Evolutionary conservation across 176 grass and related monocot species (phyloP).

Genomic region (Leersia perrieri): DNA sequence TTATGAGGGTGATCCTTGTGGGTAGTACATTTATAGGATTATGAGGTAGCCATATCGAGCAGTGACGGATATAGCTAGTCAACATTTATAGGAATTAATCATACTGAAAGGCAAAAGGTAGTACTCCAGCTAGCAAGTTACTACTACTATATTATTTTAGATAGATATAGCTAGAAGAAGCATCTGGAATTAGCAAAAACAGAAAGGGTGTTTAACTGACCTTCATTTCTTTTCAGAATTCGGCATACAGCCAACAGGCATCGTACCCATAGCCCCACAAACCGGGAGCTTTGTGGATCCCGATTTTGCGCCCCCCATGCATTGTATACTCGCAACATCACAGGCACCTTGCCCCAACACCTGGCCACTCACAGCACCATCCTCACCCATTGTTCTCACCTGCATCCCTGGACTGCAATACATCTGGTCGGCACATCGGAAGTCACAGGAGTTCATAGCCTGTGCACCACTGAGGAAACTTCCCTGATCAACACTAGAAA

Average conservation of each 20-base stretch:
- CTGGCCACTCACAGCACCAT: conserved; percentile 27
- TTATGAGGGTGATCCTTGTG: background rate
- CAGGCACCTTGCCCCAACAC: conserved; percentile 43
- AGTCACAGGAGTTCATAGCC: conserved; percentile 74
- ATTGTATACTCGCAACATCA: conserved; percentile 53
- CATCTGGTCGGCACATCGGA: conserved; percentile 74
- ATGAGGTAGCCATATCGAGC: background rate
- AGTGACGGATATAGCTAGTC: background rate
- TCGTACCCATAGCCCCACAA: conserved; percentile 37
- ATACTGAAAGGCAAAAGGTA: background rate
- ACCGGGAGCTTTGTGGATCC: conserved; percentile 48
- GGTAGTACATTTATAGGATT: background rate
- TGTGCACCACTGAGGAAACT: conserved; percentile 37
- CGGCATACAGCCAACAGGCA: conserved; percentile 44
- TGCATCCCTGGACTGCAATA: conserved; percentile 63
- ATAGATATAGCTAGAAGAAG: background rate
- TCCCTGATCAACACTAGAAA: conserved; percentile 27
- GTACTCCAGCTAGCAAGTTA: background rate
- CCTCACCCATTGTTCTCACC: conserved; percentile 27
- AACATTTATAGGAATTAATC: background rate
- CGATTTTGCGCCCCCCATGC: conserved; percentile 40
- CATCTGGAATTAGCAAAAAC: background rate
- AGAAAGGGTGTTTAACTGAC: conserved; percentile 26
- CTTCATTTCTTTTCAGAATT: conserved; percentile 61
- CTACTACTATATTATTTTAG: no score